Conservation (phyloP, 495 filamentous ascomycete genomes). For the Acidomyces sp. region DNA sequence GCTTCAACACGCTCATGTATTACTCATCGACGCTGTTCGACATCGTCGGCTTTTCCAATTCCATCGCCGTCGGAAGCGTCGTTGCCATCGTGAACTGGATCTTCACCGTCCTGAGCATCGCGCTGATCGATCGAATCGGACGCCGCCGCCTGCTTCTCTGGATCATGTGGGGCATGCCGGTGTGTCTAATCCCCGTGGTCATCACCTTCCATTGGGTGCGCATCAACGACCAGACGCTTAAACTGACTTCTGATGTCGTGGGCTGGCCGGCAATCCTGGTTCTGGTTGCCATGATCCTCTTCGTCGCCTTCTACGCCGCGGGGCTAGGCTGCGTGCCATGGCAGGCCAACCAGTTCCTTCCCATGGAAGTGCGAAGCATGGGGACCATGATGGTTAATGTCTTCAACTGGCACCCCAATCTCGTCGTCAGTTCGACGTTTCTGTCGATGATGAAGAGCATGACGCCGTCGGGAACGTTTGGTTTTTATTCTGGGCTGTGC, state of each 20-base stretch:
- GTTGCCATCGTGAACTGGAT: conserved; percentile 75
- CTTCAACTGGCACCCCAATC: conserved; percentile 82
- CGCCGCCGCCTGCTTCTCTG: conserved; percentile 67
- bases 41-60: conserved; percentile 62
- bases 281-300: conserved; percentile 60
- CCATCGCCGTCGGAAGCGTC: conserved; percentile 66
- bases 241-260: not conserved
- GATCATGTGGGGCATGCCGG: conserved; percentile 70
- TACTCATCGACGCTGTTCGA: conserved; percentile 85
- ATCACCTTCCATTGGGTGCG: conserved; percentile 47
- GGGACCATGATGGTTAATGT: conserved; percentile 74
- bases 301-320: conserved; percentile 71
- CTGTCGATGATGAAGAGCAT: conserved; percentile 71
- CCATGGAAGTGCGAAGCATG: conserved; percentile 65
- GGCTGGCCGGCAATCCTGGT: conserved; percentile 37
- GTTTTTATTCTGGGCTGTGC: conserved; percentile 38
- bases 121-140: conserved; percentile 68
- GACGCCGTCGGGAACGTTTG: conserved; percentile 63
- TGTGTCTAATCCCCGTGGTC: conserved; percentile 55
- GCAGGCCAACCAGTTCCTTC: conserved; percentile 87
- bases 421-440: conserved; percentile 77
- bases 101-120: conserved; percentile 65
- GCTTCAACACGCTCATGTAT: too few relatives aligned
- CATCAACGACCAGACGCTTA: conserved; percentile 15
- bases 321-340: conserved; percentile 86